A percentile compares a stretch with the other conserved stretches of the same genome.
Conservation (phyloP, 805 yeast genomes). For the Middelhovenomyces tepae region DNA sequence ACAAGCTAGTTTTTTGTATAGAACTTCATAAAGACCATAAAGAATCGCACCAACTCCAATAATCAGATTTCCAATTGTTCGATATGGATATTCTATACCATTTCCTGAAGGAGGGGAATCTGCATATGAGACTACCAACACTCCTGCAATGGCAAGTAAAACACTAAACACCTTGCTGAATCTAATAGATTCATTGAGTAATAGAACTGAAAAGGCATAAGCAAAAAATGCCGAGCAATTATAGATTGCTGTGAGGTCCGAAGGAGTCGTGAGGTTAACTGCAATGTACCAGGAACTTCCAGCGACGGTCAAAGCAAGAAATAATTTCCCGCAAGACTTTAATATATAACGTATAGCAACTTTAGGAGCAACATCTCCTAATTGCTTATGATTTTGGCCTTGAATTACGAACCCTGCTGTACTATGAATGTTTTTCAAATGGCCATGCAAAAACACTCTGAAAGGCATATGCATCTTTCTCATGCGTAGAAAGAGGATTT, state of each 20-base stretch:
- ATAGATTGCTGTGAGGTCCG: slow-evolving; percentile 84
- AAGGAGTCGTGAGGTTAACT: slow-evolving; percentile 68
- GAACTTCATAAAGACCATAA: slow-evolving; percentile 76
- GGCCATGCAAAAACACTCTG: slow-evolving; percentile 13
- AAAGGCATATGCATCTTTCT: slow-evolving; percentile 33
- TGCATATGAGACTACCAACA: slow-evolving; percentile 67
- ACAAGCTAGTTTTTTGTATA: slow-evolving; percentile 67
- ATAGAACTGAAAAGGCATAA: slow-evolving; percentile 69
- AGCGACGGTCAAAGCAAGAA: slow-evolving; percentile 58
- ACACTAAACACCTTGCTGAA: slow-evolving; percentile 61
- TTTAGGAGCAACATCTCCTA: slow-evolving; percentile 8
- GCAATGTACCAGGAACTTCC: slow-evolving; percentile 84
- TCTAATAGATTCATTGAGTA: slow-evolving; percentile 57
- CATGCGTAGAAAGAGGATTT: slow-evolving; percentile 41
- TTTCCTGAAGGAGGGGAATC: slow-evolving; percentile 18
- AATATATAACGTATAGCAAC: slow-evolving; percentile 43
- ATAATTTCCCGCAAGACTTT: slow-evolving; percentile 35
- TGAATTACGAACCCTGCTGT: slow-evolving; percentile 20
- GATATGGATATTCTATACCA: slow-evolving; percentile 39
- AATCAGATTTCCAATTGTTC: slow-evolving; percentile 60
- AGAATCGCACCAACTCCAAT: slow-evolving; percentile 67
- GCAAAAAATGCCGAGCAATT: slow-evolving; percentile 88
- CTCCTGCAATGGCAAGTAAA: slow-evolving; percentile 62
- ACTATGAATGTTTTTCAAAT: slow-evolving; percentile 12
- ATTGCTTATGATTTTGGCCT: slow-evolving; percentile 11